Evolutionary conservation across 2,329 filamentous ascomycete genomes (phyloP).

Genomic region (Drechslerella coelobrocha): DNA sequence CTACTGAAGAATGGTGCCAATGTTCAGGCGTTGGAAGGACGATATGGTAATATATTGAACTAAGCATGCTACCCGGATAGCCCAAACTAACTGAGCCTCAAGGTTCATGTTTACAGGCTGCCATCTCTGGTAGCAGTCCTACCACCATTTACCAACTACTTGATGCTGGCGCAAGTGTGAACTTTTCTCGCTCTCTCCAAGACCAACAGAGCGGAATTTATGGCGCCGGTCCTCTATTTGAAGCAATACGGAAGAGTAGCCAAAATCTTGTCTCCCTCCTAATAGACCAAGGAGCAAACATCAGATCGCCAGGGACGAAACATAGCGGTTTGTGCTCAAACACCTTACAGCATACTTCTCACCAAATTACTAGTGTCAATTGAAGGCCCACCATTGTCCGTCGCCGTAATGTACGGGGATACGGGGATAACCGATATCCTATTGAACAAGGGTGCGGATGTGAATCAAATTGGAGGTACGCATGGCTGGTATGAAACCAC

Average conservation of each 20-base stretch:
- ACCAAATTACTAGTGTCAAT: constrained; percentile 1
- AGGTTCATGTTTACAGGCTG: constrained; percentile 17
- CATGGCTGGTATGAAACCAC: constrained; percentile 17
- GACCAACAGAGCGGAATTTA: neutral
- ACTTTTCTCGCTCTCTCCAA: constrained; percentile 9
- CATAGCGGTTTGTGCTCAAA: neutral
- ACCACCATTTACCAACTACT: neutral
- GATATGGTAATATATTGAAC: constrained; percentile 14
- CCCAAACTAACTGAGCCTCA: neutral
- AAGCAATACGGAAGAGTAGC: constrained; percentile 1
- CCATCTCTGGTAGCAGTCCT: neutral
- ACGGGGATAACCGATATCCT: constrained; percentile 14
- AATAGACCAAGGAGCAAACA: constrained; percentile 19
- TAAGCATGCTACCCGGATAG: no score
- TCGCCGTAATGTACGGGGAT: neutral
- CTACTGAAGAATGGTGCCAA: constrained; percentile 16
- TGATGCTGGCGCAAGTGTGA: constrained; percentile 15
- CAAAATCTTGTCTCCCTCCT: constrained; percentile 8
- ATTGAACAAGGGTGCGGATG: constrained; percentile 13
- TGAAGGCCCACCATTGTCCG: constrained; percentile 11
- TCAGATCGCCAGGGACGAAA: neutral
- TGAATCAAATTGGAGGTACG: constrained; percentile 13
- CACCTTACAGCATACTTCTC: neutral
- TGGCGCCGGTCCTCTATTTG: neutral
- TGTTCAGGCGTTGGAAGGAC: constrained; percentile 3